Base-by-base conservation (phyloP, 1,139 yeast genomes). In the Zygosaccharomyces pseudobailii region DNA sequence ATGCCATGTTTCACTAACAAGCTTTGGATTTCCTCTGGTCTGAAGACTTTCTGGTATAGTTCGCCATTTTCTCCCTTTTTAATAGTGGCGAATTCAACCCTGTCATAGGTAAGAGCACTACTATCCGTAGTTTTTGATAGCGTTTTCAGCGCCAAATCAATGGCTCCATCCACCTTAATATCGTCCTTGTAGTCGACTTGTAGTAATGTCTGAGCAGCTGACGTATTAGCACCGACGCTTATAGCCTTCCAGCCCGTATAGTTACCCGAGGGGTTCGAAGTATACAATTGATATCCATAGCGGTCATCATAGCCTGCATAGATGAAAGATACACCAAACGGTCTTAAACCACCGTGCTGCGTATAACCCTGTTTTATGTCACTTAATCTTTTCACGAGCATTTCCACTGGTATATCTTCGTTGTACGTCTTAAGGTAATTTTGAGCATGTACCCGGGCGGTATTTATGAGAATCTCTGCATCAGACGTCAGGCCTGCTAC, bases 401-500 rank as follows among this genome's bases (percentile, higher is more conserved):
- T 76, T 67, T 90, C 97, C 55, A 94, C 87, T 19, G 97, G 97
- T 47, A 92, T 87, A 56, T 88, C 88, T 68, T 89, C 96, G 63
- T 86, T 86, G 69, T 88, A 94, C 21, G 87, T 79, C 67, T 86
- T 82, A 61, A 90, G 73, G 68, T 92, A 86, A 58, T 77, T 78
- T 69, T 94, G 98, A 4, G 97, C 96, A 54, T 75, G 74, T 34
- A 80, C 78, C 58, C 98, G 77, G n/a, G 96, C 95, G 59, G 82
- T 81, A 67, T 88, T 86, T 57, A 94, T 87, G 57, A 94, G 76
- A 51, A 92, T 90, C 38, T 89, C 84, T 2, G 98, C 98, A 69
- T 94, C 99, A 1, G 97, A 94, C 40, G 94, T 94, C 82, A 92
- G 84, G 43, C 99, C 99, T 1, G 99, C 98, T 31, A 94, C 99